These are phyloP conservation scores for Diaporthe longicolla DNA, from an alignment of 2,329 filamentous ascomycete species.

Conservation along the genomic window DNA sequence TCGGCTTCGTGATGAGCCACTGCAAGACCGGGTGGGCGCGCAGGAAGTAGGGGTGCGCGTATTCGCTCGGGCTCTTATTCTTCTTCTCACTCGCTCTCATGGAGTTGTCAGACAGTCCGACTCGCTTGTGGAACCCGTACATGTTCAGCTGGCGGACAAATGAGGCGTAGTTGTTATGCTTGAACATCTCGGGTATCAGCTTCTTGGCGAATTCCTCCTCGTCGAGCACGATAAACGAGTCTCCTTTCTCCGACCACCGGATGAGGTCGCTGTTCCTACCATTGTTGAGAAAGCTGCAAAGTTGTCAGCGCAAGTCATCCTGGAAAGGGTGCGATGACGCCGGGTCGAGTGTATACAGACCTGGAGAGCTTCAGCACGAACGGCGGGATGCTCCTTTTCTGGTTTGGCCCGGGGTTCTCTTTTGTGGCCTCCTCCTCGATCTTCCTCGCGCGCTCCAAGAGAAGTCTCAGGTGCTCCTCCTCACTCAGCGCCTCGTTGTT, in stretches of 20 bases:
- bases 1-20: conserved; percentile 97
- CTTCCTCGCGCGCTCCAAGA: conserved; percentile 61
- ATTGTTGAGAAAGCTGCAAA: conserved; percentile 87
- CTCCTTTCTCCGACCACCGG: conserved; percentile 95
- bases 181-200: conserved; percentile 97
- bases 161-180: conserved; percentile 98
- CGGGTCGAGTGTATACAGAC: conserved; percentile 64
- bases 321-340: conserved; percentile 8
- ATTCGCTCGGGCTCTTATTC: conserved; percentile 98
- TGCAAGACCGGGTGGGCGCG: conserved; percentile 91
- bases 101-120: conserved; percentile 94
- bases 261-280: conserved; percentile 95
- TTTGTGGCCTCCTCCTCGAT: conserved; percentile 89
- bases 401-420: conserved; percentile 70
- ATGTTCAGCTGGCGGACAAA: conserved; percentile 97
- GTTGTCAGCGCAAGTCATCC: conserved; percentile 44
- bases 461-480: conserved; percentile 80
- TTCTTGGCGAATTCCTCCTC: conserved; percentile 99
- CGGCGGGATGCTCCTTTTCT: conserved; percentile 76
- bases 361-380: conserved; percentile 99
- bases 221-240: conserved; percentile 96
- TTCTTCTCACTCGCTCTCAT: conserved; percentile 98
- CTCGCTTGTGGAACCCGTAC: conserved; percentile 98
- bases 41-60: conserved; percentile 96
- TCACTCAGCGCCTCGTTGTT: conserved; percentile 68